Percentiles rank a stretch among this genome's conserved stretches.
phyloP scores from a whole-genome alignment of 352 stramenopile genomes.

The Pythium plurisporium region DNA sequence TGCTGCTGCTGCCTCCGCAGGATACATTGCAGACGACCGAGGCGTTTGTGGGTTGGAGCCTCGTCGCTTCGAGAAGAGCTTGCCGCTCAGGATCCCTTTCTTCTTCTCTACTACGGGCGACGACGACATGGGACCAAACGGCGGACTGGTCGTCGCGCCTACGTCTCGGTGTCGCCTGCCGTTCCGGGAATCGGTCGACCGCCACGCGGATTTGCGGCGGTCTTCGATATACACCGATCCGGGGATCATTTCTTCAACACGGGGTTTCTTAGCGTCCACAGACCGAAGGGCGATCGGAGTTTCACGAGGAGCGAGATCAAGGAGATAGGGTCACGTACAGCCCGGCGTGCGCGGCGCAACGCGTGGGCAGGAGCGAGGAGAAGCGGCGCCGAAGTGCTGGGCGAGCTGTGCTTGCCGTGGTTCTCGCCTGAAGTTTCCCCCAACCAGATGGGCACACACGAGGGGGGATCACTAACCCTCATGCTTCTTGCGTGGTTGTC shows the following conservation, averaged over 20 bases:
- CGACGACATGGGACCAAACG: constrained; percentile 9
- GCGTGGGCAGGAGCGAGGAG: neutral
- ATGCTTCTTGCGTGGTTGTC: too few species aligned
- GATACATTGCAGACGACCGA: neutral
- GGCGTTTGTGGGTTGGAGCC: constrained; percentile 16
- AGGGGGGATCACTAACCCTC: too few species aligned
- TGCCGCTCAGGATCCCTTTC: constrained; percentile 39
- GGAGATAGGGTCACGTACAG: neutral
- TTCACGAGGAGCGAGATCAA: neutral
- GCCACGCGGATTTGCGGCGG: constrained; percentile 17
- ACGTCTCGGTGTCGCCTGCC: constrained; percentile 3
- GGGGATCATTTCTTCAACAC: constrained; percentile 7
- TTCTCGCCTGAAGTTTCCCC: constrained; percentile 15
- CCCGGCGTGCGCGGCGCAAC: neutral
- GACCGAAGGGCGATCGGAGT: neutral
- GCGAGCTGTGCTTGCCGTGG: neutral
- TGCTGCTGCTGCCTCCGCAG: neutral
- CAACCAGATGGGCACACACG: constrained; percentile 6
- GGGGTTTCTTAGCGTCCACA: neutral
- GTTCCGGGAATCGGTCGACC: neutral
- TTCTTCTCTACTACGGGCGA: constrained; percentile 22
- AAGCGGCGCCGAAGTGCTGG: neutral
- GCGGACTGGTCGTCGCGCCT: neutral
- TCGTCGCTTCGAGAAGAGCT: constrained; percentile 51
- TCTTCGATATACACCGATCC: constrained; percentile 8